These are phyloP conservation scores for Thelonectria blattea DNA, from an alignment of 2,329 filamentous ascomycete genomes.

Conservation along the genomic window DNA sequence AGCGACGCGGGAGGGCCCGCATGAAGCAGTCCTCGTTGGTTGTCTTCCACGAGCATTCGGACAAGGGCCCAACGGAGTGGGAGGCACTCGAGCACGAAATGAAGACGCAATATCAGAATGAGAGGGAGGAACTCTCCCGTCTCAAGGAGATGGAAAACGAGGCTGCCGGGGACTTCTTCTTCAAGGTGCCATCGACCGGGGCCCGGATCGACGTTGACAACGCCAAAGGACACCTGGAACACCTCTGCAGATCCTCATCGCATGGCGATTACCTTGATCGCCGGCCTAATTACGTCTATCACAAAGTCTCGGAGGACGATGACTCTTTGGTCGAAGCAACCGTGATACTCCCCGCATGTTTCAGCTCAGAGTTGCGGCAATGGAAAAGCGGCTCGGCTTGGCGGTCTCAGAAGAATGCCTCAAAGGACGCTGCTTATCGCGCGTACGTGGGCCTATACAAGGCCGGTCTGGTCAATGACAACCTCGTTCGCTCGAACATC, in stretches of 20 bases:
- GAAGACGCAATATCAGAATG: constrained; percentile 71
- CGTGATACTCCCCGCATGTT: constrained; percentile 73
- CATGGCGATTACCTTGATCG: constrained; percentile 65
- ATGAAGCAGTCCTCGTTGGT: constrained; percentile 58
- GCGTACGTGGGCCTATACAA: constrained; percentile 75
- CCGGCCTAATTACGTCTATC: constrained; percentile 70
- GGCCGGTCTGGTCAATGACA: constrained; percentile 75
- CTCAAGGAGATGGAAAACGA: constrained; percentile 56
- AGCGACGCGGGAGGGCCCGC: constrained; percentile 60
- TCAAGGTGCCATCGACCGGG: constrained; percentile 52
- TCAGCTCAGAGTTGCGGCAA: constrained; percentile 56
- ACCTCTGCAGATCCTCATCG: constrained; percentile 75
- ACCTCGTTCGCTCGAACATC: constrained; percentile 69
- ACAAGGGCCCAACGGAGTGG: constrained; percentile 58
- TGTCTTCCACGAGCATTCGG: constrained; percentile 48
- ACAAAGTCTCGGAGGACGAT: constrained; percentile 41
- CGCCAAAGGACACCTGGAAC: constrained; percentile 76
- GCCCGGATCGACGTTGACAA: constrained; percentile 76
- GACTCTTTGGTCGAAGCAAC: constrained; percentile 55
- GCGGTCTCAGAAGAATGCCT: constrained; percentile 73
- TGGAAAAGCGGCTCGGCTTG: constrained; percentile 53
- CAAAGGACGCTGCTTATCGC: constrained; percentile 82
- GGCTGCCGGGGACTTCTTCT: constrained; percentile 32
- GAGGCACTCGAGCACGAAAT: constrained; percentile 73
- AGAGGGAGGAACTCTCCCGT: constrained; percentile 57